These are phyloP conservation scores for Trametes punicea DNA, from an alignment of 768 basidiomycete species.

Conservation along the genomic window DNA sequence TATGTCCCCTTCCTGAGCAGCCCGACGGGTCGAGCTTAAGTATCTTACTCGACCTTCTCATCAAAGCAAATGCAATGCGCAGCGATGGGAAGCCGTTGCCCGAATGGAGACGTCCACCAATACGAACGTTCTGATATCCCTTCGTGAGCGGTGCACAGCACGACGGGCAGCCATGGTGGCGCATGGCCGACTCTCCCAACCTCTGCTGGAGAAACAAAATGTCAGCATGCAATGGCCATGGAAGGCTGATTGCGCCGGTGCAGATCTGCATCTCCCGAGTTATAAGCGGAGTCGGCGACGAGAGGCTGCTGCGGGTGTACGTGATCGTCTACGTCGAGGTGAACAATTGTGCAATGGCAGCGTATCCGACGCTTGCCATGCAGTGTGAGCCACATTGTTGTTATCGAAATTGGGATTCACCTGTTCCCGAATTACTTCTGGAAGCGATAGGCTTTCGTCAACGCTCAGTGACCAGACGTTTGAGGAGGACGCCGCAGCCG, in stretches of 20 bases:
- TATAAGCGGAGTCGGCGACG: neutral
- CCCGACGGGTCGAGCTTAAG: neutral
- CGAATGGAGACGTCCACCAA: neutral
- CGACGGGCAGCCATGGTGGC: slow-evolving; percentile 11
- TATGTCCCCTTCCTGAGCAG: neutral
- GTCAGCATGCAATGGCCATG: slow-evolving; percentile 5
- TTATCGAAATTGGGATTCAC: neutral
- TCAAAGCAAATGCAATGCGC: neutral
- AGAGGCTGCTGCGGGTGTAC: neutral
- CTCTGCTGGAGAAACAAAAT: slow-evolving; percentile 3
- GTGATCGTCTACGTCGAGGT: neutral
- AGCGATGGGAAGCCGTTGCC: slow-evolving; percentile 4
- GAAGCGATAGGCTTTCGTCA: too few species aligned
- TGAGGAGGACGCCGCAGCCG: too few species aligned
- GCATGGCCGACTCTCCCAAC: slow-evolving; percentile 3
- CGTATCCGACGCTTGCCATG: neutral
- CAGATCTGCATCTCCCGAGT: neutral
- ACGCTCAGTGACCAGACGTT: too few species aligned
- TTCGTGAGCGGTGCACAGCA: neutral
- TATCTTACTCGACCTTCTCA: neutral
- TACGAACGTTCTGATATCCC: slow-evolving; percentile 3
- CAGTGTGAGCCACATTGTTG: neutral
- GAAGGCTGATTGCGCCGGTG: slow-evolving; percentile 4
- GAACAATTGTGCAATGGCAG: neutral
- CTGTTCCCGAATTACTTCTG: too few species aligned